Evolutionary conservation across 1,139 yeast genomes (phyloP), one percentile per base, ranked within the genome.

Genomic region (Saccharomyces hybrid): DNA sequence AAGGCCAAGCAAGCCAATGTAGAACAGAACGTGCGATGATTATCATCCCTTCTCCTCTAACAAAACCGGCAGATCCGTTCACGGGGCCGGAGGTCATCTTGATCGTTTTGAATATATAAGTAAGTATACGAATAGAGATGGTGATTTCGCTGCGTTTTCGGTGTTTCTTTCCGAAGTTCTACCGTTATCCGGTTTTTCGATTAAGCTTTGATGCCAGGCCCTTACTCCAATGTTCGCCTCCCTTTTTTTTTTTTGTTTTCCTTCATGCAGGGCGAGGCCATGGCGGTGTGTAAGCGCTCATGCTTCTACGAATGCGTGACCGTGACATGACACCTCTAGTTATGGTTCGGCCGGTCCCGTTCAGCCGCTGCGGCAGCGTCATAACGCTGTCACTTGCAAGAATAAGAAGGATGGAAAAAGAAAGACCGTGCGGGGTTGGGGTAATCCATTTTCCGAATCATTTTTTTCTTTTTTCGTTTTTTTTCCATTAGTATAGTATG

Each of bases 381-480:
- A 38, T 24, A 38, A 21, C 2, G 6, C 19, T 16, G 49, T 16
- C 31, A 47, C n/a, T 11, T 2, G 9, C 19, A 26, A 32, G 14
- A 32, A 14, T 7, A 29, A 2, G 14, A 38, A 46, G 31, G 19
- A 46, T n/a, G 12, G 7, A 12, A 46, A 46, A 24, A 46, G 7
- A 24, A 26, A 31, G 26, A 16, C n/a, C 7, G 24, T 16, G 11
- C 49, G 32, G 49, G 16, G 24, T 28, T 47, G 31, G 32, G 31
- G 31, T 28, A 28, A 19, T 28, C 21, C 3, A 8, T 27, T 14
- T 31, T 14, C 28, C 46, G 48, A 4, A 7, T 4, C 12, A 2
- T 11, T 47, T 49, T n/a, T 49, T 34, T 34, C n/a, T 21, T 19
- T 34, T 34, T 34, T 24, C 28, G 34, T 44, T 49, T 49, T 47